Conservation (phyloP, 1,284 basidiomycete genomes). For the Cystobasidium sp. region DNA sequence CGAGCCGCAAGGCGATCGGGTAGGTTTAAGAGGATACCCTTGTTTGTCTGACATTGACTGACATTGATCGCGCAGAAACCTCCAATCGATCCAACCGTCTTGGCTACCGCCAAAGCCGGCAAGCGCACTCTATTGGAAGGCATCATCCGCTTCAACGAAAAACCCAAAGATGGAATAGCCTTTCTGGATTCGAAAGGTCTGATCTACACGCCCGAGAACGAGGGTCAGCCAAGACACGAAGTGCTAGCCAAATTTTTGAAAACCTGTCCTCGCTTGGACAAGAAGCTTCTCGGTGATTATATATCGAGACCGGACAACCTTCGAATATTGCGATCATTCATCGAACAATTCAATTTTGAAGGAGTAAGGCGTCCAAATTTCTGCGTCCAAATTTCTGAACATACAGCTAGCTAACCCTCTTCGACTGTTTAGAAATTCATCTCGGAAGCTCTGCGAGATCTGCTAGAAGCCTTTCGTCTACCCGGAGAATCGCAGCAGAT, state of each 20-base stretch:
- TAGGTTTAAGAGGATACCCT: background rate
- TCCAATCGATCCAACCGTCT: slow-evolving; percentile 58
- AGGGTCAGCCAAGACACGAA: slow-evolving; percentile 66
- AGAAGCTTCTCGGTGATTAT: slow-evolving; percentile 91
- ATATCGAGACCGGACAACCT: slow-evolving; percentile 86
- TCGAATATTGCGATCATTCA: slow-evolving; percentile 83
- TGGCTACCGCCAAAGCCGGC: slow-evolving; percentile 75
- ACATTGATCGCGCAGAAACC: slow-evolving; percentile 1
- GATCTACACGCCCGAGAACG: slow-evolving; percentile 61
- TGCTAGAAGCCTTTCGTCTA: slow-evolving; percentile 90
- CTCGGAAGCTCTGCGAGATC: slow-evolving; percentile 91
- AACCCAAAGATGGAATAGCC: slow-evolving; percentile 89
- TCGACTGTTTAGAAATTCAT: slow-evolving; percentile 73
- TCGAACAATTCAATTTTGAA: slow-evolving; percentile 86
- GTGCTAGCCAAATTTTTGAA: slow-evolving; percentile 80
- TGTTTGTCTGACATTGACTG: no score
- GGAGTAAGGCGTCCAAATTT: slow-evolving; percentile 67
- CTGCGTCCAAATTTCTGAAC: slow-evolving; percentile 38
- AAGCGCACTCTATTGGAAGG: slow-evolving; percentile 86
- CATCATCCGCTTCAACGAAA: slow-evolving; percentile 87
- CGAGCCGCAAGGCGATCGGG: slow-evolving; percentile 56
- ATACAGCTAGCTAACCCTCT: background rate
- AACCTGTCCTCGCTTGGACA: slow-evolving; percentile 83
- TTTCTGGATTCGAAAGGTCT: slow-evolving; percentile 86
- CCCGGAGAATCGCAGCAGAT: slow-evolving; percentile 98